A percentile compares a stretch with the other conserved stretches of the same genome.
phyloP scores from a whole-genome alignment of 106 monocot species.

The Dioscorea alata region DNA sequence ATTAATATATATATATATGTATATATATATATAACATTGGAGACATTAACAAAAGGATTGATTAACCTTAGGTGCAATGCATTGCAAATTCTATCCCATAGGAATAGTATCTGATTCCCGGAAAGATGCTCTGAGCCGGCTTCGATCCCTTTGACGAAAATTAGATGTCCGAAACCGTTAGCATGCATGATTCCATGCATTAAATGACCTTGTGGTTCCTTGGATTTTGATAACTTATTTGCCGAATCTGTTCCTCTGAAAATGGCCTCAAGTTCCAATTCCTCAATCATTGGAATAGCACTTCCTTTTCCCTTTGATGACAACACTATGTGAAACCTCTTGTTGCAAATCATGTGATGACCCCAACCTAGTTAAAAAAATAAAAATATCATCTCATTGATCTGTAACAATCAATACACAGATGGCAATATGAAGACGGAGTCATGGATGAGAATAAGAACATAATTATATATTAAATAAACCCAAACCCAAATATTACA shows the following conservation, averaged over 20 bases:
- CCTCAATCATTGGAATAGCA: not conserved
- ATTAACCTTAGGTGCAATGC: constrained; percentile 50
- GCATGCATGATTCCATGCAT: constrained; percentile 78
- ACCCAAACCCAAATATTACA: not conserved
- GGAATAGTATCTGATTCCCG: constrained; percentile 53
- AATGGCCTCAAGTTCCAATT: constrained; percentile 8
- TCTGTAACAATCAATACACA: not conserved
- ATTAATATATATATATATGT: not conserved
- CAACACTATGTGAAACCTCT: constrained; percentile 73
- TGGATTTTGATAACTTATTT: constrained; percentile 1
- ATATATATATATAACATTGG: not conserved
- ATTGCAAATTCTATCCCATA: constrained; percentile 81
- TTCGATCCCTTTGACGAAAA: constrained; percentile 60
- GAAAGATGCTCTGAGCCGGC: constrained; percentile 66
- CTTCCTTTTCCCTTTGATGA: constrained; percentile 38
- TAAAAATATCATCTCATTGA: not conserved
- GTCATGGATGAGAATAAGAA: not conserved
- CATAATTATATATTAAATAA: not conserved
- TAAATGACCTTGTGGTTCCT: constrained; percentile 21
- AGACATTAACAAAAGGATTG: not conserved
- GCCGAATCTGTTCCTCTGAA: not conserved
- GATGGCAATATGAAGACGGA: no score
- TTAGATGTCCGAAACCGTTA: constrained; percentile 81
- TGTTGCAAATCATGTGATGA: constrained; percentile 66
- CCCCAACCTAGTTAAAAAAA: constrained; percentile 64